These are phyloP conservation scores for Coemansia biformis DNA, from an alignment of 192 early-diverging fungal genomes.

Conservation along the genomic window DNA sequence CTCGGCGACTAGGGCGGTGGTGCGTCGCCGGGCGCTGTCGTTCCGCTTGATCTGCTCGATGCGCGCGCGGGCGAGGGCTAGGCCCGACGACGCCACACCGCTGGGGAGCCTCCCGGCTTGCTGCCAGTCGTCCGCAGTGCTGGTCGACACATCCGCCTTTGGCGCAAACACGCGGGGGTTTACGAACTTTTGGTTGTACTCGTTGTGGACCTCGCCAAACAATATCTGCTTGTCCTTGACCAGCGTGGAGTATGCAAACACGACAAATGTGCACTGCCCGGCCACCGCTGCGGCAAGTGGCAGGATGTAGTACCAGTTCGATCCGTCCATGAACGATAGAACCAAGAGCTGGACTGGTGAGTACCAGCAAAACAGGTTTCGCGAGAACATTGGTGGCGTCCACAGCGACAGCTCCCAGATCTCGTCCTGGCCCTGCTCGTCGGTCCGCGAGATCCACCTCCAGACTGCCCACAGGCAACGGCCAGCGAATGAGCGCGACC, in stretches of 20 bases:
- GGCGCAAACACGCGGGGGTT: constrained; percentile 58
- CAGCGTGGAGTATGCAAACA: constrained; percentile 29
- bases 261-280: constrained; percentile 47
- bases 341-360: constrained; percentile 59
- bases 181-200: constrained; percentile 62
- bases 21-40: constrained; percentile 4
- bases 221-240: constrained; percentile 60
- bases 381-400: constrained; percentile 42
- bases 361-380: constrained; percentile 56
- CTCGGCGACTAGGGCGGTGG: not conserved
- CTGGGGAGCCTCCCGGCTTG: constrained; percentile 6
- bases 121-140: constrained; percentile 42
- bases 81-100: not conserved
- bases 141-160: constrained; percentile 48
- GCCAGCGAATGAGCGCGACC: constrained; percentile 33
- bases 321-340: constrained; percentile 44
- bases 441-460: constrained; percentile 25
- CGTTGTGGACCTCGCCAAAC: constrained; percentile 53
- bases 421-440: constrained; percentile 38
- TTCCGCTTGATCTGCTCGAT: not conserved
- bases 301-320: constrained; percentile 57
- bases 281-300: constrained; percentile 52
- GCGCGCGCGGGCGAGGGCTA: not conserved
- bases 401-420: constrained; percentile 51
- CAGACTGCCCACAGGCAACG: constrained; percentile 25